These are phyloP conservation scores for Phylloporus sp. DNA, from an alignment of 768 basidiomycete species.

Conservation along the genomic window DNA sequence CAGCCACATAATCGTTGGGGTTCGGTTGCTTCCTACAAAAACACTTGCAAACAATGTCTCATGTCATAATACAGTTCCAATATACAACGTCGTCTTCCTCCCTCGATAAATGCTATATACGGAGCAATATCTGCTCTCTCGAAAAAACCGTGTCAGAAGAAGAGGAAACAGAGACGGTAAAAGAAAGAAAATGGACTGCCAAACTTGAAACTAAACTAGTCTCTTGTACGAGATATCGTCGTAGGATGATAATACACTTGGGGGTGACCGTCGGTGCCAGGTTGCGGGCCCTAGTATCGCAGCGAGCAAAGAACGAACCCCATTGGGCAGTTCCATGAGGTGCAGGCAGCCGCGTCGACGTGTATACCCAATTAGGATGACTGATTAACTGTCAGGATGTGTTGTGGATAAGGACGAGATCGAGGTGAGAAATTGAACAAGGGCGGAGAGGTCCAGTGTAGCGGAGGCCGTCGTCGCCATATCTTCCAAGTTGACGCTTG, in stretches of 20 bases:
- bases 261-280: slow-evolving; percentile 11
- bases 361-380: slow-evolving; percentile 25
- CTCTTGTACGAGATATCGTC: slow-evolving; percentile 11
- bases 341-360: slow-evolving; percentile 10
- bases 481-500: slow-evolving; percentile 10
- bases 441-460: slow-evolving; percentile 12
- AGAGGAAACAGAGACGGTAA: not conserved
- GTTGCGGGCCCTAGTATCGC: slow-evolving; percentile 11
- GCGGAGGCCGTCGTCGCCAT: slow-evolving; percentile 9
- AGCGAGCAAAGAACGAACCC: not conserved
- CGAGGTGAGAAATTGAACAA: slow-evolving; percentile 11
- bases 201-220: slow-evolving; percentile 20
- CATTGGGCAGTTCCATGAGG: not conserved
- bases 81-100: slow-evolving; percentile 9
- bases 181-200: slow-evolving; percentile 2
- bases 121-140: slow-evolving; percentile 11
- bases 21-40: slow-evolving; percentile 27
- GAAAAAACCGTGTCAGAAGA: slow-evolving; percentile 10
- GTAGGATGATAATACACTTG: slow-evolving; percentile 19
- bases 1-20: slow-evolving; percentile 24
- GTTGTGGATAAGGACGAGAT: slow-evolving; percentile 16
- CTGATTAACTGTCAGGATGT: slow-evolving; percentile 18
- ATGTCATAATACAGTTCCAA: slow-evolving; percentile 19
- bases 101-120: slow-evolving; percentile 17
- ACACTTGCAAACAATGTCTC: slow-evolving; percentile 20